Conservation (phyloP, 495 filamentous ascomycete species). For the Penicillium turbatum region DNA sequence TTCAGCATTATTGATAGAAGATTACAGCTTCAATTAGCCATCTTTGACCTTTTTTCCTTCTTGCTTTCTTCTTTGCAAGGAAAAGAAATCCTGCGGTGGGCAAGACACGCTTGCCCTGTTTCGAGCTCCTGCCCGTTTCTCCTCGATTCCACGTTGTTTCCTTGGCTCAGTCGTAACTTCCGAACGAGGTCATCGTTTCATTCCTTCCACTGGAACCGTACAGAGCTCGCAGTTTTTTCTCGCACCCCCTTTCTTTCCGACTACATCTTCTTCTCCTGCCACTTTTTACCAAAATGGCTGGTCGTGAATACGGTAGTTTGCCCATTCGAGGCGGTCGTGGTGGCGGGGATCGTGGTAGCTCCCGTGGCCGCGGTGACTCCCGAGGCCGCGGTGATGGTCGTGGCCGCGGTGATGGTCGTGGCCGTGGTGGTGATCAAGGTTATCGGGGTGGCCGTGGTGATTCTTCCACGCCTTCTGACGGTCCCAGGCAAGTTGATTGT, state of each 20-base stretch:
- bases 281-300: conserved; percentile 8
- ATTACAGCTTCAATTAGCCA: neutral
- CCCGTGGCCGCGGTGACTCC: neutral
- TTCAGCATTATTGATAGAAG: neutral
- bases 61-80: neutral
- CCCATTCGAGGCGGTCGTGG: conserved; percentile 2
- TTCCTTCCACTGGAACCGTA: too few relatives aligned
- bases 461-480: neutral
- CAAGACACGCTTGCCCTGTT: neutral
- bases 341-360: neutral
- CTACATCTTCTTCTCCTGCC: neutral
- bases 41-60: neutral
- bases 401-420: neutral
- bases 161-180: too few relatives aligned
- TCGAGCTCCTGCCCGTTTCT: neutral
- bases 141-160: neutral
- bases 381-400: neutral
- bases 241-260: neutral
- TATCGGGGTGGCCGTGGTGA: conserved; percentile 7
- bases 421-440: neutral
- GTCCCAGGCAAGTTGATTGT: conserved; percentile 7
- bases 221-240: neutral
- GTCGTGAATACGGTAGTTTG: neutral
- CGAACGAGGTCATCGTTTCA: neutral
- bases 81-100: neutral